Base-by-base conservation (phyloP, 83 land plant species). In the Isoetes engelmannii region DNA sequence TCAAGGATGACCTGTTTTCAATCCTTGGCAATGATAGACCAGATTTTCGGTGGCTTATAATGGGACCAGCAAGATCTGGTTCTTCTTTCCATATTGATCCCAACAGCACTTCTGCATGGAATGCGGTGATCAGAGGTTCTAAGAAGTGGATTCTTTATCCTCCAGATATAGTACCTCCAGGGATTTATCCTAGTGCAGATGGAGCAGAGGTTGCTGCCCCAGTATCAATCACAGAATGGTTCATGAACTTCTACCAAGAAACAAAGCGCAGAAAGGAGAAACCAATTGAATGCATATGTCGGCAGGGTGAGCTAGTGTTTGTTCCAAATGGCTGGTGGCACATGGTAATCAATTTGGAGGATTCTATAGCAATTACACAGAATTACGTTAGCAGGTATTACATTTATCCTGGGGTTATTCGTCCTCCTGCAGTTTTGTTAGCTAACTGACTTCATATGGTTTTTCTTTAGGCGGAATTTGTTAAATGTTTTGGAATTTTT, bases 241-340 rank as follows among this genome's bases (percentile, higher is more conserved):
- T 92, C 70, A 92, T 92, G 98, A 92, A 92, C 69, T 92, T 89
- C 57, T 92, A 92, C 73, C 80, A 63, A 7, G 83, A 72, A 58
- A 81, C 92, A 37, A 84, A 77, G 68, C 81, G 70, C 41, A 79
- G 84, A 77, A 78, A 83, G 70, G 86, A 72, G 74, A 89, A 76
- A 68, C 98, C 98, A 4, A 75, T 92, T 18, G 96, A 92, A 71
- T 92, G 98, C 62, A 82, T 92, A 45, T 92, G 98, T 70, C 84
- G 76, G 67, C 92, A 87, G 4, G 98, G 98, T 17, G 98, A 92
- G 70, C 87, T 92, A 12, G 80, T 89, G 42, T 92, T 87, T 81
- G 89, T 92, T 69, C 98, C 98, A 4, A 79, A 84, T 72, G 98
- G 98, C 13, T 92, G 98, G 98, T 92, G 98, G 98, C 96, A 92